Percentiles rank a stretch among this genome's conserved stretches.
phyloP scores from a whole-genome alignment of 202 grass and related monocot genomes.

The Digitaria exilis region DNA sequence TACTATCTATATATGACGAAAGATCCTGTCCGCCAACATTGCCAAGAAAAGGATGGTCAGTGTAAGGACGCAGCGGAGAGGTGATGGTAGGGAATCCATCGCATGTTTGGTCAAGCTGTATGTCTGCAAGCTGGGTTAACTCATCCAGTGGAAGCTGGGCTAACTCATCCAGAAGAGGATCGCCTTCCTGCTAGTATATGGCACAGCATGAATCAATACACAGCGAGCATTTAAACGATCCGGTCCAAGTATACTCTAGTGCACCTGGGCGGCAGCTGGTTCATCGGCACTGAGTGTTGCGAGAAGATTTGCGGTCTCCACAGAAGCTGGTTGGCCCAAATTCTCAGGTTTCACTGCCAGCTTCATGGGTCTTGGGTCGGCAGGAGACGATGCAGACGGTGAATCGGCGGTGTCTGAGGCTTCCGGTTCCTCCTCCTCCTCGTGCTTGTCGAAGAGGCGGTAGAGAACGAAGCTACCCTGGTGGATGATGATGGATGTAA shows the following conservation, averaged over 20 bases:
- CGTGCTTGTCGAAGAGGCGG: slow-evolving; percentile 75
- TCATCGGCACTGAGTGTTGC: neutral
- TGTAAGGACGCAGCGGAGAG: slow-evolving; percentile 61
- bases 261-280: slow-evolving; percentile 4
- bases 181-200: slow-evolving; percentile 39
- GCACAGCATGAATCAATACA: neutral
- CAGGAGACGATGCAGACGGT: slow-evolving; percentile 42
- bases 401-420: too few species aligned
- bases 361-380: neutral
- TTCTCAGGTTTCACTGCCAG: slow-evolving; percentile 13
- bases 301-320: too few species aligned
- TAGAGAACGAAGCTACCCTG: slow-evolving; percentile 90
- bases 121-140: too few species aligned
- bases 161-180: slow-evolving; percentile 39
- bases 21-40: slow-evolving; percentile 46
- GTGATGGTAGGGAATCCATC: slow-evolving; percentile 52
- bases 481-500: neutral
- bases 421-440: slow-evolving; percentile 55
- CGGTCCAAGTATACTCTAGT: neutral
- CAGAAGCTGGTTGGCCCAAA: slow-evolving; percentile 20
- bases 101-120: slow-evolving; percentile 35
- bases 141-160: slow-evolving; percentile 35
- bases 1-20: slow-evolving; percentile 46
- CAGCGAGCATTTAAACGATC: neutral
- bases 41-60: slow-evolving; percentile 60